Percentiles rank a stretch among this genome's conserved stretches.
These are phyloP conservation scores for Populus davidiana DNA, from an alignment of 345 rosid species.

Conservation along the genomic window DNA sequence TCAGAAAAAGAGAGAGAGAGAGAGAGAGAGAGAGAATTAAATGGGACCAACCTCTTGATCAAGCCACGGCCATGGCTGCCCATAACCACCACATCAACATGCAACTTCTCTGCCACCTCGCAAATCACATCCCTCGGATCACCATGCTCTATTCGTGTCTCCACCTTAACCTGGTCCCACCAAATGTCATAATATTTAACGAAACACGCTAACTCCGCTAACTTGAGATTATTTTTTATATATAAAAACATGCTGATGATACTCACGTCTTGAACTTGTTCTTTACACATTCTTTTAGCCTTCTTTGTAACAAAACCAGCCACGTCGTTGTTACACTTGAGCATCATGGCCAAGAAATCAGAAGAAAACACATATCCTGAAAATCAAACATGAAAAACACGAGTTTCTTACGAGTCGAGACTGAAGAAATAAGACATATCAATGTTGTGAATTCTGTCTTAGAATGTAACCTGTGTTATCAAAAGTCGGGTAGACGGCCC, in stretches of 20 bases:
- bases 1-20: too few species aligned
- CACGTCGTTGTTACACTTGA: too few species aligned
- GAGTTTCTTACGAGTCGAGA: too few species aligned
- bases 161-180: constrained; percentile 45
- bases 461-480: too few species aligned
- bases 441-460: too few species aligned
- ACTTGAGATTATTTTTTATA: not conserved
- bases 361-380: too few species aligned
- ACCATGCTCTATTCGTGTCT: constrained; percentile 39
- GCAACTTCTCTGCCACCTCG: constrained; percentile 41
- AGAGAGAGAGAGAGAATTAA: too few species aligned
- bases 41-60: constrained; percentile 42
- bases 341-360: too few species aligned
- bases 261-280: constrained; percentile 27
- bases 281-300: constrained; percentile 28
- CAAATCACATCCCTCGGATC: constrained; percentile 66
- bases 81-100: constrained; percentile 51
- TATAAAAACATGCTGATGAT: not conserved
- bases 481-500: too few species aligned
- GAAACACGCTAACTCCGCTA: not conserved
- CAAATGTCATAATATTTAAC: not conserved
- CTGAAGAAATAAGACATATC: too few species aligned
- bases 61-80: constrained; percentile 65
- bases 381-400: too few species aligned
- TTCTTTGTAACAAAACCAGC: too few species aligned